Percentiles rank a stretch among this genome's conserved stretches.
These are phyloP conservation scores for Asterophora lycoperdoides DNA, from an alignment of 768 basidiomycete species.

Conservation along the genomic window DNA sequence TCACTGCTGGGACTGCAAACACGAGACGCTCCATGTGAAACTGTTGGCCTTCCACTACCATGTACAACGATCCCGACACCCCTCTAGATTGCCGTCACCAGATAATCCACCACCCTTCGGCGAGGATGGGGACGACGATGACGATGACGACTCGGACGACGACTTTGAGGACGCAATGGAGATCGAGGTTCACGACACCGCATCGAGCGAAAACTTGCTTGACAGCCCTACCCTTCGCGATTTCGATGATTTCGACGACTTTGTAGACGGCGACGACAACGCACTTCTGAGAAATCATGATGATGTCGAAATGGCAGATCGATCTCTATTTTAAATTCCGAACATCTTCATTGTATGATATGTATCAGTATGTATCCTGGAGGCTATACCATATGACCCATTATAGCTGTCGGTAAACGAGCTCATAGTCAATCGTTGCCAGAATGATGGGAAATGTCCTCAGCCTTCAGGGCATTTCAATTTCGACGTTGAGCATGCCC, in stretches of 20 bases:
- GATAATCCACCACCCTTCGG: too few relatives aligned
- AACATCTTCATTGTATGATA: background rate
- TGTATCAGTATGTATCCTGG: too few relatives aligned
- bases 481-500: too few relatives aligned
- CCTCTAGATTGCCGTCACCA: background rate
- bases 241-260: conserved; percentile 16
- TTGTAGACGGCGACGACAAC: conserved; percentile 5
- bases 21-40: conserved; percentile 14
- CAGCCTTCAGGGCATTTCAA: too few relatives aligned
- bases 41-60: conserved; percentile 11
- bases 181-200: background rate
- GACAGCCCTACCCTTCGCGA: conserved; percentile 17
- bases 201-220: conserved; percentile 1
- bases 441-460: too few relatives aligned
- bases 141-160: background rate
- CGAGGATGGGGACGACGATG: background rate
- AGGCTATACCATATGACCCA: too few relatives aligned
- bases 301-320: conserved; percentile 3
- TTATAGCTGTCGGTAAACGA: too few relatives aligned
- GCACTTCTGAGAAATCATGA: conserved; percentile 4
- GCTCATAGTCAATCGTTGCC: too few relatives aligned
- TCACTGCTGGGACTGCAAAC: conserved; percentile 14
- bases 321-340: conserved; percentile 6
- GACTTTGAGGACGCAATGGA: conserved; percentile 6
- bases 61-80: conserved; percentile 1